Evolutionary conservation across 192 early-diverging fungal genomes (phyloP), one percentile per base, ranked within the genome.

Genomic region (Coemansia sp.): DNA sequence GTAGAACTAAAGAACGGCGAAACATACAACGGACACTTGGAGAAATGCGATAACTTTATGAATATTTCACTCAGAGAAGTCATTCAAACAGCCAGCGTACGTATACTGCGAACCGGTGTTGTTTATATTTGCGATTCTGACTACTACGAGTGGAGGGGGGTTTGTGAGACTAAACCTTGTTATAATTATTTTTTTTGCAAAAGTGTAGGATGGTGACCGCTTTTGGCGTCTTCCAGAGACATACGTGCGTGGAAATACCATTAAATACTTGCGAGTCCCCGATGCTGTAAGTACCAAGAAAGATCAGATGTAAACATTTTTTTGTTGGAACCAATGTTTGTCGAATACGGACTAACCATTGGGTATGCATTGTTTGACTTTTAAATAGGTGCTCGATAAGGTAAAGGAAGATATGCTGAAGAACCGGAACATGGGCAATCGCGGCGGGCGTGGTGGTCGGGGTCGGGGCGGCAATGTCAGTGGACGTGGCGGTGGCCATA

Each of bases 1-100:
- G 95, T 98, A n/a, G 97, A 98, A 75, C 79, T 98, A 62, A 98
- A 98, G 76, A 95, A 92, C 79, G 97, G 96, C 75, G 96, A 98
- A 79, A 96, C 97, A 31, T 99, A 96, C 81, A 98, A 97, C 75
- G 97, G 97, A 12, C 95, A 97, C 85, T 89, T 99, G 83, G 94
- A 94, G 64, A 94, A 91, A 73, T 97, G 95, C 85, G 94, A 97
- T 79, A 94, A 94, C 71, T 98, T 94, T 89, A 99, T 98, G 97
- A 99, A 99, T 84, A 86, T 99, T 74, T 94, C 91, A 43, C 85
- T 99, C 29, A 89, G 93, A 63, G 95, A 97, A 75, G 96, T 98
- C 24, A 97, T 98, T 72, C 92, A 93, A 78, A 99, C 96, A 0
- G 91, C 90, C 0, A 91, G 94, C 39, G 89, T 90, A 90, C 71